Evolutionary conservation across 1,139 yeast genomes (phyloP), one percentile per base, ranked within the genome.

Genomic region (Blastobotrys malaysiensis): DNA sequence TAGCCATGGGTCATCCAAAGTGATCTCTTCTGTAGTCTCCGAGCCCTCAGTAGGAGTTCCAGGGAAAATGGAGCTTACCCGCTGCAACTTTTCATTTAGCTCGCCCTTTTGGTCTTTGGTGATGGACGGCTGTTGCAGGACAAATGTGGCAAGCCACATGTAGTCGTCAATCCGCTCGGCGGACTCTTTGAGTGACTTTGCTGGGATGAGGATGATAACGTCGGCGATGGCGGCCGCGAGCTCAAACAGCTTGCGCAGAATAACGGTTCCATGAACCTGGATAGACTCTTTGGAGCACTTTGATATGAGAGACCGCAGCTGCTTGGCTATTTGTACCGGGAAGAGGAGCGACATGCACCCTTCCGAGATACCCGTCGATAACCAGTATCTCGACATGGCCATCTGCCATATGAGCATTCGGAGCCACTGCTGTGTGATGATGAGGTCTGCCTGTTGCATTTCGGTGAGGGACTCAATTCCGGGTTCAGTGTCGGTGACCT

Each of bases 341-440:
- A 57, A 60, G 27, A 54, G 57, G 27, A 60, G 50, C 39, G 60
- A 56, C 59, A 56, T 54, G 43, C 51, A 52, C 5, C 59, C 59
- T 11, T 48, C 52, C n/a, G 55, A 45, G 13, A 46, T 22, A 13
- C 48, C 51, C 22, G 49, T 21, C 9, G 51, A 36, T 13, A 60
- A 45, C 50, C 58, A 50, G 36, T 56, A 58, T 31, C 59, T 54
- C n/a, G 59, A 54, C 57, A 59, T 53, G 16, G 62, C 59, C 60
- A 60, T 58, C 46, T 60, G 60, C 63, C 63, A 60, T n/a, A 60
- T 57, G 45, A 60, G 51, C 57, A 60, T 57, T 9, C 57, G 51
- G 46, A 60, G 54, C 63, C 63, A 60, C 48, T 58, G 61, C 49
- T 59, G 62, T 5, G 61, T 59, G 14, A 60, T 57, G 6, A 58